Conservation (phyloP, 345 rosid species). For the Murraya paniculata region DNA sequence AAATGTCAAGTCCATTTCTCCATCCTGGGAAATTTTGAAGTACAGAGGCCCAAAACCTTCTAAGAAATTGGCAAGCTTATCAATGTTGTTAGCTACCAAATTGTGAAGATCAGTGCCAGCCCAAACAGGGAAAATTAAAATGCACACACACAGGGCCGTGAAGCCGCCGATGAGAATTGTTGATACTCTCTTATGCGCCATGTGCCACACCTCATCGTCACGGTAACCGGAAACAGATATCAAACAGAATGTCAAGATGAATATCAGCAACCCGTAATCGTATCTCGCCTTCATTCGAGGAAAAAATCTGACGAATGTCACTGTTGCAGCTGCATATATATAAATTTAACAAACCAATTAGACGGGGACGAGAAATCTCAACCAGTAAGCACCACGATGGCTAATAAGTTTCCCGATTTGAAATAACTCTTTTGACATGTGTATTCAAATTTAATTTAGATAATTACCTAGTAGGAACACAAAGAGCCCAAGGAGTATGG, state of each 20-base stretch:
- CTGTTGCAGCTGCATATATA: slow-evolving; percentile 24
- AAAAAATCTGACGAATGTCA: slow-evolving; percentile 33
- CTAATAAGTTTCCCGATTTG: too few species aligned
- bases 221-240: slow-evolving; percentile 24
- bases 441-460: too few species aligned
- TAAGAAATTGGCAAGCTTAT: slow-evolving; percentile 20
- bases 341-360: too few species aligned
- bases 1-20: background rate
- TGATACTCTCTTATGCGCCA: slow-evolving; percentile 17
- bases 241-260: slow-evolving; percentile 35
- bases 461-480: slow-evolving; percentile 30
- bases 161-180: slow-evolving; percentile 28
- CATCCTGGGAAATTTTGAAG: slow-evolving; percentile 12
- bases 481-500: slow-evolving; percentile 22
- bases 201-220: slow-evolving; percentile 4
- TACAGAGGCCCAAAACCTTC: slow-evolving; percentile 26
- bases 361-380: too few species aligned
- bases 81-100: slow-evolving; percentile 11
- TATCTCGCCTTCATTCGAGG: slow-evolving; percentile 40
- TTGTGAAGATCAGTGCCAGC: slow-evolving; percentile 20
- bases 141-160: slow-evolving; percentile 1
- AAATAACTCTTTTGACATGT: too few species aligned
- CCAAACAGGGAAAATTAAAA: slow-evolving; percentile 19
- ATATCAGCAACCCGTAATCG: slow-evolving; percentile 37
- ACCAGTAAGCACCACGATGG: too few species aligned